These are phyloP conservation scores for Agastache rugosa DNA, from an alignment of 257 asterid genomes.

Conservation along the genomic window DNA sequence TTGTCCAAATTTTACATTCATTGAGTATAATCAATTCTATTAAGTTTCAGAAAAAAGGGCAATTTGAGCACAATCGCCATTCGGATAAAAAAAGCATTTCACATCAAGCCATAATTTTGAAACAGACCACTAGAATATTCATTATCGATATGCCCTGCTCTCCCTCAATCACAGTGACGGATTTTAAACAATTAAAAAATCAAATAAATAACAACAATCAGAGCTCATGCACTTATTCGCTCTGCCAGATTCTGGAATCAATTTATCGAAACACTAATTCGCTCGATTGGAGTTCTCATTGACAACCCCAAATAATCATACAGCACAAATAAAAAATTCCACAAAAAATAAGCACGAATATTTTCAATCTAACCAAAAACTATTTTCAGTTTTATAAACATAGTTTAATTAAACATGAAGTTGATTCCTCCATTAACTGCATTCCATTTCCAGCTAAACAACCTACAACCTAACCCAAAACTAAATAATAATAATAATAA, in stretches of 20 bases:
- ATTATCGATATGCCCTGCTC: background rate
- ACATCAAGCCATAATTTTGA: too few relatives aligned
- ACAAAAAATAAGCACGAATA: background rate
- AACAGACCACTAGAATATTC: background rate
- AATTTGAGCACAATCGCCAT: background rate
- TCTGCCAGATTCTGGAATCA: background rate
- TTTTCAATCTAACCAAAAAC: background rate
- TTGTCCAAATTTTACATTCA: background rate
- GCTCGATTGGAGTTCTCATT: background rate
- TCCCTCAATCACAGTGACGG: background rate
- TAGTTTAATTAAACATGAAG: background rate
- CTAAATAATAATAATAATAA: background rate
- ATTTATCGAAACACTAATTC: conserved; percentile 6
- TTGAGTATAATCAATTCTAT: background rate
- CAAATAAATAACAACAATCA: background rate
- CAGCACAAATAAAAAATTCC: background rate
- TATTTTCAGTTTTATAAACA: background rate
- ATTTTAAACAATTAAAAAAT: background rate
- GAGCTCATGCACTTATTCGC: background rate
- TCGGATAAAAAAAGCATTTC: too few relatives aligned
- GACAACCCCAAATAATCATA: background rate
- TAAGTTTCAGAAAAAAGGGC: background rate
- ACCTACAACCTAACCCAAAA: background rate
- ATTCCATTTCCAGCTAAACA: background rate
- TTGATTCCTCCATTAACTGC: background rate